Conservation (phyloP, 2,329 filamentous ascomycete genomes). For the Alternaria incomplexa region DNA sequence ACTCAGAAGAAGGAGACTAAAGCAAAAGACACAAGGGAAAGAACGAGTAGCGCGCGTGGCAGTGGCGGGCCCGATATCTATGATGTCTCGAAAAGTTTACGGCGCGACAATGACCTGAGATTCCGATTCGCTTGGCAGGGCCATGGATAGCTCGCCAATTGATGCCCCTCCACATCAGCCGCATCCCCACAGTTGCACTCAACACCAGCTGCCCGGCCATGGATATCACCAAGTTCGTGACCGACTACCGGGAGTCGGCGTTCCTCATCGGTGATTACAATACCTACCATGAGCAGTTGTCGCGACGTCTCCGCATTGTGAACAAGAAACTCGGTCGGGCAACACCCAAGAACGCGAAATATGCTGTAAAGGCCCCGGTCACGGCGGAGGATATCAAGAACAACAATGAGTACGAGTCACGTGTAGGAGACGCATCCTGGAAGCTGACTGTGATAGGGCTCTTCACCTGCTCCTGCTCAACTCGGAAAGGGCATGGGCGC, state of each 20-base stretch:
- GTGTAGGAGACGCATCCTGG: background rate
- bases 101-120: constrained; percentile 26
- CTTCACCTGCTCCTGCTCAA: constrained; percentile 74
- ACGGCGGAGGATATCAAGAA: constrained; percentile 76
- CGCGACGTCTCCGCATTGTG: constrained; percentile 79
- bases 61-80: constrained; percentile 16
- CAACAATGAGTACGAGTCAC: constrained; percentile 72
- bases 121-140: constrained; percentile 17
- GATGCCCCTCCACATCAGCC: constrained; percentile 26
- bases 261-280: constrained; percentile 88
- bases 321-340: constrained; percentile 85
- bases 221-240: constrained; percentile 88
- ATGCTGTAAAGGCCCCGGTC: constrained; percentile 71
- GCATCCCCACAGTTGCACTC: constrained; percentile 12
- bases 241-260: constrained; percentile 79
- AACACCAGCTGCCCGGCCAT: constrained; percentile 56
- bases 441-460: constrained; percentile 24
- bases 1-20: background rate
- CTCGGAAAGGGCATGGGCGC: constrained; percentile 90
- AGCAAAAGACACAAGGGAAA: constrained; percentile 8
- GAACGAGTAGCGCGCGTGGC: constrained; percentile 14
- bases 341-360: constrained; percentile 87
- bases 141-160: constrained; percentile 17
- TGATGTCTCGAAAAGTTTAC: constrained; percentile 33
- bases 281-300: constrained; percentile 80